A percentile compares a stretch with the other conserved stretches of the same genome.
These are phyloP conservation scores for Colletotrichum endophyticum DNA, from an alignment of 2,329 filamentous ascomycete species.

Conservation along the genomic window DNA sequence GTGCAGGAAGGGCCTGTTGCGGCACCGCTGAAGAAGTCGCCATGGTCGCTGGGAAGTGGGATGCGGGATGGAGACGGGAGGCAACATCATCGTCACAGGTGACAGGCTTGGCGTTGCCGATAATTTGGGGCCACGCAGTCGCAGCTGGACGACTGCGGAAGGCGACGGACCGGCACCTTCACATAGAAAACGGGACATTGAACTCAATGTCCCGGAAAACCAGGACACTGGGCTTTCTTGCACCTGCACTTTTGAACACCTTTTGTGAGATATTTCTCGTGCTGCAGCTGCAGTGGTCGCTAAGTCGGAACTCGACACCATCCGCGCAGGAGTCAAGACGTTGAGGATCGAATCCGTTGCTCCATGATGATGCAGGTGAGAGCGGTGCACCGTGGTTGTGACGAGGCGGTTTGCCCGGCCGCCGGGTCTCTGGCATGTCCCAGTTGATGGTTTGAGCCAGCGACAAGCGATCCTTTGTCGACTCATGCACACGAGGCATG, in stretches of 20 bases:
- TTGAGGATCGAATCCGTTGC: too few species aligned
- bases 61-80: too few species aligned
- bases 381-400: neutral
- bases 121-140: too few species aligned
- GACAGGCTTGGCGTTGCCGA: too few species aligned
- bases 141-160: too few species aligned
- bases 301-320: too few species aligned
- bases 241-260: neutral
- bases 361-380: neutral
- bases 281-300: too few species aligned
- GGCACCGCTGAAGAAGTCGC: too few species aligned
- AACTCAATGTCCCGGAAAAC: neutral
- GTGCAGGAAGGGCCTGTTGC: too few species aligned
- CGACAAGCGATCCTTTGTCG: neutral
- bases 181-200: neutral
- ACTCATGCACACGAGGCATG: neutral
- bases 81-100: too few species aligned
- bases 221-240: neutral
- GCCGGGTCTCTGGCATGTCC: neutral
- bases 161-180: neutral
- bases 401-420: neutral
- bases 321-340: too few species aligned
- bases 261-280: neutral
- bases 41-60: too few species aligned
- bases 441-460: neutral